These are phyloP conservation scores for Jacaranda copaia DNA, from an alignment of 257 asterid genomes.

Conservation along the genomic window DNA sequence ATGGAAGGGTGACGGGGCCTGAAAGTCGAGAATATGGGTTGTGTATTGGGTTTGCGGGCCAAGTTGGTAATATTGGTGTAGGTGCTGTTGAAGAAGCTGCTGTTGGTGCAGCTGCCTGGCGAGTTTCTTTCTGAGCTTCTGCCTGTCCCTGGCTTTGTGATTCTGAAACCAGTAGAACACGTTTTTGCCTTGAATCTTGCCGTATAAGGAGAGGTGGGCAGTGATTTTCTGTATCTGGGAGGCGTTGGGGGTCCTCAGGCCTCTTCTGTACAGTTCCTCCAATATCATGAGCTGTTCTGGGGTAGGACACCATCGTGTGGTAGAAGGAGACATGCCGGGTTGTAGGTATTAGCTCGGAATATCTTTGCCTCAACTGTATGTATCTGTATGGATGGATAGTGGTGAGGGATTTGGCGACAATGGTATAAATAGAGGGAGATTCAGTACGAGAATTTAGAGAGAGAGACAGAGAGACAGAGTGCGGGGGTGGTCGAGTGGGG, in stretches of 20 bases:
- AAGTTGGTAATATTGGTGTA: neutral
- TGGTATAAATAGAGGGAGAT: conserved; percentile 49
- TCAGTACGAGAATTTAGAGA: neutral
- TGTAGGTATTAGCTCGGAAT: too few relatives aligned
- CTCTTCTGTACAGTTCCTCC: conserved; percentile 74
- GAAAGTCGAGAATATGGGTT: neutral
- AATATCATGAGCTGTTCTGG: conserved; percentile 83
- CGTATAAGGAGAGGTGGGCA: conserved; percentile 67
- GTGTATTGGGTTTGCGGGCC: neutral
- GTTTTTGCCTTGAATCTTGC: conserved; percentile 80
- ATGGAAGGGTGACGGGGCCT: neutral
- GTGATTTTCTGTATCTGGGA: conserved; percentile 78
- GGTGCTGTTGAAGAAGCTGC: conserved; percentile 36
- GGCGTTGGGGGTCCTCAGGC: conserved; percentile 71
- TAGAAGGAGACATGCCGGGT: conserved; percentile 50
- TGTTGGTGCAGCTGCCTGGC: conserved; percentile 48
- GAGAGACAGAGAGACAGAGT: too few relatives aligned
- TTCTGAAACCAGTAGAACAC: conserved; percentile 48
- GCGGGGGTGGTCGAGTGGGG: neutral
- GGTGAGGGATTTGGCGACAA: neutral
- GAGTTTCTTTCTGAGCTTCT: conserved; percentile 70
- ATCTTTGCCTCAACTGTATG: neutral
- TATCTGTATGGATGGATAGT: neutral
- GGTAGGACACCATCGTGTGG: conserved; percentile 82
- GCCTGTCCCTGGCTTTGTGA: conserved; percentile 82